Evolutionary conservation across 192 early-diverging fungal genomes (phyloP).

Genomic region (Diversispora epigaea): DNA sequence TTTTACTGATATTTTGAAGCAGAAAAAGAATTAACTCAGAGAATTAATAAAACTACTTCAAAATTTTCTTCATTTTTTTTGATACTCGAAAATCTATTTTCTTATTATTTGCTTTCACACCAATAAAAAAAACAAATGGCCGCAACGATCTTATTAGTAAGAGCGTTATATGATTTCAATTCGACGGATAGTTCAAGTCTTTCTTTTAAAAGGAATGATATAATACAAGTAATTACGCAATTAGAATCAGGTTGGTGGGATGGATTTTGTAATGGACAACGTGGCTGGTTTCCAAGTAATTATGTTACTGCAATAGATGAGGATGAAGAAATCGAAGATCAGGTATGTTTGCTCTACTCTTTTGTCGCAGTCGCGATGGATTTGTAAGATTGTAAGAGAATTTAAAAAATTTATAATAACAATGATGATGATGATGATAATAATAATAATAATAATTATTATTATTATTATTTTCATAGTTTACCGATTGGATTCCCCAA

Average conservation of each 20-base stretch:
- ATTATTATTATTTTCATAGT: constrained; percentile 14
- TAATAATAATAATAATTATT: background rate
- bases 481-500: constrained; percentile 47
- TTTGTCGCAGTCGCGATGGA: background rate
- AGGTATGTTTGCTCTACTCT: background rate
- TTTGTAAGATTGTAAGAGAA: no score
- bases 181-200: constrained; percentile 76
- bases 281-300: constrained; percentile 92
- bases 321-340: constrained; percentile 1
- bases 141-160: constrained; percentile 10
- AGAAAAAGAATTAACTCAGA: no score
- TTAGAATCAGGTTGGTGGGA: constrained; percentile 98
- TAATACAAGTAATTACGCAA: constrained; percentile 86
- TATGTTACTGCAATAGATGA: constrained; percentile 45
- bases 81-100: background rate
- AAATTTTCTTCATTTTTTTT: no score
- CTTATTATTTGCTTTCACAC: no score
- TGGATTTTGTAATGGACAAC: constrained; percentile 72
- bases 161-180: constrained; percentile 88
- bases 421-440: no score
- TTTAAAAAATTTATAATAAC: no score
- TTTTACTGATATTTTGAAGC: no score
- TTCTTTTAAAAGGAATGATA: constrained; percentile 79
- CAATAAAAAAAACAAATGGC: constrained; percentile 2
- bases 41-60: no score